phyloP scores from a whole-genome alignment of 257 asterid species.

The Solanum pimpinellifolium region DNA sequence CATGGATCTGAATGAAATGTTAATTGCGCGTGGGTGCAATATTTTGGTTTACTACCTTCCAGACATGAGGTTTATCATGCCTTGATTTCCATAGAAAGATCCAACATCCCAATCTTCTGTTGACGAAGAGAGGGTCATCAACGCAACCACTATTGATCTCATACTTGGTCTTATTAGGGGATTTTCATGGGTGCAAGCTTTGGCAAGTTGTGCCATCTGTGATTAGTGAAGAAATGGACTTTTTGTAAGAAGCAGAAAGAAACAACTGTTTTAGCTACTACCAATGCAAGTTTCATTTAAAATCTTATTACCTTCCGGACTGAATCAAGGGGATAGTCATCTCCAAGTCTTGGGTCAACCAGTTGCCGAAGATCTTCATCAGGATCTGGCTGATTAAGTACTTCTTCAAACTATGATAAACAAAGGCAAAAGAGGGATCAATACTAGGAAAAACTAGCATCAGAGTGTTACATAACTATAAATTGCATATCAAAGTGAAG shows the following conservation, averaged over 20 bases:
- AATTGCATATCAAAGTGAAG: background rate
- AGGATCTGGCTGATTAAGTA: slow-evolving; percentile 43
- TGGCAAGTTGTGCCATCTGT: slow-evolving; percentile 80
- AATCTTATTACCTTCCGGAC: slow-evolving; percentile 42
- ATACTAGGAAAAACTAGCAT: background rate
- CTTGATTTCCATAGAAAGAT: slow-evolving; percentile 65
- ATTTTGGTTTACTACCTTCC: slow-evolving; percentile 40
- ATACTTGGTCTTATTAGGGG: slow-evolving; percentile 81
- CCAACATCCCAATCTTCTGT: slow-evolving; percentile 92
- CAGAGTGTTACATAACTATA: background rate
- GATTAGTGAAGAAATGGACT: background rate
- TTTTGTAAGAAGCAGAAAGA: background rate
- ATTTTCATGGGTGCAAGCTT: slow-evolving; percentile 75
- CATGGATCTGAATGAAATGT: background rate
- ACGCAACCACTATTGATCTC: slow-evolving; percentile 81
- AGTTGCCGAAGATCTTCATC: slow-evolving; percentile 40
- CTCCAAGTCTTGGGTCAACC: slow-evolving; percentile 74
- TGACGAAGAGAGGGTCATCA: slow-evolving; percentile 83
- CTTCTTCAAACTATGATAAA: slow-evolving; percentile 68
- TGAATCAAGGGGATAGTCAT: slow-evolving; percentile 57
- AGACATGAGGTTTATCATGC: slow-evolving; percentile 55
- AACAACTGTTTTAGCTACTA: background rate
- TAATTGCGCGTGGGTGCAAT: background rate
- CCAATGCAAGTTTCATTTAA: background rate
- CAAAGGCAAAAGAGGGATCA: background rate